Base-by-base conservation (phyloP, 129 eudicot species). In the Centrapalus pauciflorus region DNA sequence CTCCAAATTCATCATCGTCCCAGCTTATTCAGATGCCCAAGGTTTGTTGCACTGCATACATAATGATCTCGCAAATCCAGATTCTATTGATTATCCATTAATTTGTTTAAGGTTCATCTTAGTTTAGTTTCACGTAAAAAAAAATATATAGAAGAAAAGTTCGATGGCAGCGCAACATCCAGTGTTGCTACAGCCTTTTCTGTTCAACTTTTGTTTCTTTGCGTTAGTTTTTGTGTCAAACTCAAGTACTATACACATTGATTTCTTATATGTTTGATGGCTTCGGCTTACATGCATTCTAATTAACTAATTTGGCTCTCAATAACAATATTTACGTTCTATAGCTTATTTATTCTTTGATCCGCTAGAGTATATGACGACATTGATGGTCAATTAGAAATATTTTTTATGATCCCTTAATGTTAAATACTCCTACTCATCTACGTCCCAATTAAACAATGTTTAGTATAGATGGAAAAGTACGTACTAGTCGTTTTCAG, bases 1-100 rank as follows among this genome's bases (percentile, higher is more conserved):
- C n/a, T 19, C 64, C 25, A 43, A 55, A 56, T 32, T 48, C 62
- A 33, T 46, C 68, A 32, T 46, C 43, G 0, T 40, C 45, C 37
- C 74, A 58, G 69, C 43, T 58, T 75, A 10, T 66, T 48, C 79
- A 74, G 68, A 74, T 66, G 12, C 25, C 41, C 28, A 14, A 75
- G 79, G 79, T 66, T 60, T 46, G 79, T 46, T 75, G 5, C 34
- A n/a, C 67, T 37, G 40, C 68, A 25, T 41, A 13, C 68, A 25
- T 41, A 13, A 32, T 10, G 34, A 33, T 14, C 33, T 23, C 23
- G 12, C 32, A 65, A 41, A 21, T 55, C 66, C 78, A 64, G 37
- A 29, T 64, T 16, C 28, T 26, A 21, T n/a, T 33, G 35, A 51
- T 54, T 68, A 14, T 13, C n/a, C n/a, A 51, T 49, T 1, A n/a